Percentiles rank a stretch among this genome's conserved stretches.
phyloP scores from a whole-genome alignment of 106 monocot genomes.

The Narthecium ossifragum region DNA sequence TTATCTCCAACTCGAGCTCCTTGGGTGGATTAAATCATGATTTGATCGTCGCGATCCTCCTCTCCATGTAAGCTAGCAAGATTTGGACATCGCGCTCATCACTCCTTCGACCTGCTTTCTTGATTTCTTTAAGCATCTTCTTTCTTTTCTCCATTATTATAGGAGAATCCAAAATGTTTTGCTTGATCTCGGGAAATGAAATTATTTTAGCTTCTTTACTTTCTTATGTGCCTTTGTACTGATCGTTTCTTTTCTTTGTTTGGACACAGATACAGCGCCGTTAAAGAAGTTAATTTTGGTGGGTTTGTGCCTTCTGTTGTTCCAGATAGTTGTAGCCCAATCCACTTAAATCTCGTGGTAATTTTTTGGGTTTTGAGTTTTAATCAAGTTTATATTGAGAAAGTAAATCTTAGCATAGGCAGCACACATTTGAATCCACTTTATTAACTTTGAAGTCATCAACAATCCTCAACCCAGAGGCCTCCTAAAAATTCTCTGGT shows the following conservation, averaged over 20 bases:
- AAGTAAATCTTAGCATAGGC: too few relatives aligned
- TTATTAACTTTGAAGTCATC: not conserved
- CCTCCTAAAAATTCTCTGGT: not conserved
- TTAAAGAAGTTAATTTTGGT: slow-evolving; percentile 22
- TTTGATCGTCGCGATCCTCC: not conserved
- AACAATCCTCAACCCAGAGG: not conserved
- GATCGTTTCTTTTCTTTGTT: too few relatives aligned
- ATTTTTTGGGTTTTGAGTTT: not conserved
- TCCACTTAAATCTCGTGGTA: slow-evolving; percentile 96
- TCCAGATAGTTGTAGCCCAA: slow-evolving; percentile 52
- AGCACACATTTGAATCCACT: not conserved
- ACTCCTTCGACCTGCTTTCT: not conserved
- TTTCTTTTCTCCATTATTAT: not conserved
- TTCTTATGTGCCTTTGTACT: too few relatives aligned
- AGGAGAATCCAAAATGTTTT: not conserved
- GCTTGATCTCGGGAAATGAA: not conserved
- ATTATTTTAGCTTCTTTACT: not conserved
- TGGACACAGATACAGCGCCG: slow-evolving; percentile 63
- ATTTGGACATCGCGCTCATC: too few relatives aligned
- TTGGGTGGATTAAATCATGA: too few relatives aligned
- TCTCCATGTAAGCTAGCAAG: not conserved
- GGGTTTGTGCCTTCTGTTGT: slow-evolving; percentile 28
- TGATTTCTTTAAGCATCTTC: not conserved
- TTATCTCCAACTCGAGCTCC: too few relatives aligned
- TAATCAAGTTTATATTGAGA: not conserved